A percentile compares a stretch with the other conserved stretches of the same genome.
These are phyloP conservation scores for Apiotrichum veenhuisii DNA, from an alignment of 1,284 basidiomycete genomes.

Conservation along the genomic window DNA sequence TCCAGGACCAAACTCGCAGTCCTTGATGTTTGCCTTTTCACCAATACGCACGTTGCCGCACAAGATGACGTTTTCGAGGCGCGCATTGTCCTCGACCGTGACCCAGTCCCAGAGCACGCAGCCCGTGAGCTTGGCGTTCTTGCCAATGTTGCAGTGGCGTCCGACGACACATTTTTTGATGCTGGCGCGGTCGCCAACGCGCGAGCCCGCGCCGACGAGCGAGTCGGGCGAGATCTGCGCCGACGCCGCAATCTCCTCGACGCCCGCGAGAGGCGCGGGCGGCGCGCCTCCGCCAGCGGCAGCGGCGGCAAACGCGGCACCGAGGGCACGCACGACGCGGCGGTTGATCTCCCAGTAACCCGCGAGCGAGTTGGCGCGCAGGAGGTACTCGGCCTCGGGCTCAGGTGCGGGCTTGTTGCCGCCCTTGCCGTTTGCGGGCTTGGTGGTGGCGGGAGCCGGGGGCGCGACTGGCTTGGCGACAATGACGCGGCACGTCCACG, in stretches of 20 bases:
- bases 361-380: conserved; percentile 77
- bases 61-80: conserved; percentile 83
- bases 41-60: conserved; percentile 79
- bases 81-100: conserved; percentile 64
- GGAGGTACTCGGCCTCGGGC: conserved; percentile 59
- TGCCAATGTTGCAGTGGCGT: conserved; percentile 81
- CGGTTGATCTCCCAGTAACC: conserved; percentile 80
- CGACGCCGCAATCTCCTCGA: conserved; percentile 54
- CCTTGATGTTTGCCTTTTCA: conserved; percentile 67
- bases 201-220: conserved; percentile 73
- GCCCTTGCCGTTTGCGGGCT: conserved; percentile 8
- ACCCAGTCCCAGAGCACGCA: conserved; percentile 89
- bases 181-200: conserved; percentile 74
- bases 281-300: conserved; percentile 2
- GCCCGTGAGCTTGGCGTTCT: conserved; percentile 76
- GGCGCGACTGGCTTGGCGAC: conserved; percentile 19
- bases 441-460: conserved; percentile 4
- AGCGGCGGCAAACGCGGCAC: conserved; percentile 21
- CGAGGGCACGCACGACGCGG: conserved; percentile 30
- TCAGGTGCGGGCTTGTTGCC: conserved; percentile 17
- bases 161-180: conserved; percentile 89
- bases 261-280: conserved; percentile 2
- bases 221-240: conserved; percentile 83
- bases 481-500: conserved; percentile 42
- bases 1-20: conserved; percentile 83